Conservation (phyloP, 2,329 filamentous ascomycete genomes). For the Coccinonectria pachysandricola region DNA sequence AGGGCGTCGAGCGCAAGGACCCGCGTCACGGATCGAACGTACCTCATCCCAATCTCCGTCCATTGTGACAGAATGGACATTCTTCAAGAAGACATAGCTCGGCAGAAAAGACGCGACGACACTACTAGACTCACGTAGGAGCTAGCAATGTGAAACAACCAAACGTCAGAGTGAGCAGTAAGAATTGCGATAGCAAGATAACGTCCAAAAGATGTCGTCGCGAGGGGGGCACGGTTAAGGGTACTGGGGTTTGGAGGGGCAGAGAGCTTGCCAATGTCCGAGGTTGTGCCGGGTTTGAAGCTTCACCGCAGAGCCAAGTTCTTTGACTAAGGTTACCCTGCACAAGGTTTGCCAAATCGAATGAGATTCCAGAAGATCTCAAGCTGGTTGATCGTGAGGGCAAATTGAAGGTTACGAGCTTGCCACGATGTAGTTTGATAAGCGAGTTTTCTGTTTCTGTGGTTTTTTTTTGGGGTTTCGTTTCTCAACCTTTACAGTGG, state of each 20-base stretch:
- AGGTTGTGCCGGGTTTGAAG: conserved; percentile 16
- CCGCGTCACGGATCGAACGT: conserved; percentile 20
- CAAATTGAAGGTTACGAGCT: no score
- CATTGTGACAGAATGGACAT: conserved; percentile 39
- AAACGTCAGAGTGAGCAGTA: no score
- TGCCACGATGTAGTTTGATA: neutral
- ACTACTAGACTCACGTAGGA: conserved; percentile 7
- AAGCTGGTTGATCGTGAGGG: no score
- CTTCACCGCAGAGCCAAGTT: no score
- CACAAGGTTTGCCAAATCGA: no score
- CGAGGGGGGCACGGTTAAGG: conserved; percentile 6
- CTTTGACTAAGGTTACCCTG: no score
- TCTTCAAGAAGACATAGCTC: conserved; percentile 25
- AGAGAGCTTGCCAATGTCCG: conserved; percentile 13
- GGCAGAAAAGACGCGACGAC: conserved; percentile 5
- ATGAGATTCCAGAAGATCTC: no score
- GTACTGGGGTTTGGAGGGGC: conserved; percentile 17
- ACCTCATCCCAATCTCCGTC: conserved; percentile 62
- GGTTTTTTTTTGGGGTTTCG: no score
- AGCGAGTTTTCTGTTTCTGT: neutral
- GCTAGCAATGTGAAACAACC: conserved; percentile 2
- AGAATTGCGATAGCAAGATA: no score
- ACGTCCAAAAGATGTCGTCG: no score
- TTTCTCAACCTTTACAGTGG: no score
- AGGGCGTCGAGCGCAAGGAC: no score